Evolutionary conservation across 225 moss, liverwort and hornwort species (phyloP).

Genomic region (Climacium dendroides): DNA sequence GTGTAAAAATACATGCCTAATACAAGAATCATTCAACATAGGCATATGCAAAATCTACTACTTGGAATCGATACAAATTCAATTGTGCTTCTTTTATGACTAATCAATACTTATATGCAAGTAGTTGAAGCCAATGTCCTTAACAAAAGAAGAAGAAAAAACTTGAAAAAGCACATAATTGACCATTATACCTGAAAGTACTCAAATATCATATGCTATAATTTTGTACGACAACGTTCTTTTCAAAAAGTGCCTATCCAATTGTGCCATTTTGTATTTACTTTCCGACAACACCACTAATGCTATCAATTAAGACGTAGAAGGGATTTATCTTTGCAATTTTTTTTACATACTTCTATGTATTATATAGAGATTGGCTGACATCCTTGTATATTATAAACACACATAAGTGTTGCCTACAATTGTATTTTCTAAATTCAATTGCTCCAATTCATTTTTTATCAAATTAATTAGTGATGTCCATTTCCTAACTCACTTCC

Average conservation of each 20-base stretch:
- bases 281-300: accelerated
- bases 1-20: neutral
- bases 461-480: neutral
- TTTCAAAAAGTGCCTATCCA: neutral
- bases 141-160: accelerated
- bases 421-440: neutral
- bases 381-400: neutral
- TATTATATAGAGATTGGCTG: neutral
- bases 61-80: neutral
- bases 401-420: neutral
- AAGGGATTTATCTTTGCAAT: neutral
- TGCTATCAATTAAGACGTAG: neutral
- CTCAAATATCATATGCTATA: neutral
- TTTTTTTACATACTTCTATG: neutral
- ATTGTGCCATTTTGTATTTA: neutral
- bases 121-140: neutral
- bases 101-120: accelerated
- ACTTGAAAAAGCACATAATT: neutral
- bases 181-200: neutral
- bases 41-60: neutral
- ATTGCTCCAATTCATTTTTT: neutral
- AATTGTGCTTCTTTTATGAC: accelerated
- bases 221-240: neutral
- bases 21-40: neutral
- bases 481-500: neutral